These are phyloP conservation scores for Agrostemma githago DNA, from an alignment of 148 eudicot species.

Conservation along the genomic window DNA sequence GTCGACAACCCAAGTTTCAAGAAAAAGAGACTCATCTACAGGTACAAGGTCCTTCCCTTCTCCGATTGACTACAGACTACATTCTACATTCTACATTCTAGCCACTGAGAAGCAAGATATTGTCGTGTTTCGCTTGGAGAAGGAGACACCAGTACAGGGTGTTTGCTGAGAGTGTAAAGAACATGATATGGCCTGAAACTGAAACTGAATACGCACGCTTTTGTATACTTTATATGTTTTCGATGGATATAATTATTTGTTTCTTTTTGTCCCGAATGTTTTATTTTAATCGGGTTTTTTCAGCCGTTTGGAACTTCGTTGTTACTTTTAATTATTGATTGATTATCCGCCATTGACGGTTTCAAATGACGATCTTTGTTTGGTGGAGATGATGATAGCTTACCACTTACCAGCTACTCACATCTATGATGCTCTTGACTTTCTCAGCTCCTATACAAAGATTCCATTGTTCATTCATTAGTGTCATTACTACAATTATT, in stretches of 20 bases:
- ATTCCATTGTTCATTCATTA: neutral
- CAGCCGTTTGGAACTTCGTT: neutral
- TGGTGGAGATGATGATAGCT: neutral
- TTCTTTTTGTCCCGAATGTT: neutral
- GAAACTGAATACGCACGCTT: conserved; percentile 8
- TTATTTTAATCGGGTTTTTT: neutral
- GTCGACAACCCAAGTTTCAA: conserved; percentile 73
- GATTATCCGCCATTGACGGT: neutral
- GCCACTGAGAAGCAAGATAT: too few species aligned
- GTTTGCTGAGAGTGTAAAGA: conserved; percentile 25
- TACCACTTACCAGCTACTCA: neutral
- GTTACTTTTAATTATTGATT: neutral
- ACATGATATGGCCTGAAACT: conserved; percentile 8
- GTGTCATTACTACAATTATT: too few species aligned
- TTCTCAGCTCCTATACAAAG: neutral
- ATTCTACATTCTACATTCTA: too few species aligned
- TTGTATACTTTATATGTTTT: conserved; percentile 13
- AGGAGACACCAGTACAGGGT: conserved; percentile 8
- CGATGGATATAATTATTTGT: conserved; percentile 13
- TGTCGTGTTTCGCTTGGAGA: conserved; percentile 4
- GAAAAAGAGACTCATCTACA: conserved; percentile 79
- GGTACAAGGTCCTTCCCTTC: conserved; percentile 72
- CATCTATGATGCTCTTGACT: neutral
- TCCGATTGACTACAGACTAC: conserved; percentile 29
- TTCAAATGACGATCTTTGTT: neutral